Conservation (phyloP, 257 asterid genomes). For the Salvia splendens region DNA sequence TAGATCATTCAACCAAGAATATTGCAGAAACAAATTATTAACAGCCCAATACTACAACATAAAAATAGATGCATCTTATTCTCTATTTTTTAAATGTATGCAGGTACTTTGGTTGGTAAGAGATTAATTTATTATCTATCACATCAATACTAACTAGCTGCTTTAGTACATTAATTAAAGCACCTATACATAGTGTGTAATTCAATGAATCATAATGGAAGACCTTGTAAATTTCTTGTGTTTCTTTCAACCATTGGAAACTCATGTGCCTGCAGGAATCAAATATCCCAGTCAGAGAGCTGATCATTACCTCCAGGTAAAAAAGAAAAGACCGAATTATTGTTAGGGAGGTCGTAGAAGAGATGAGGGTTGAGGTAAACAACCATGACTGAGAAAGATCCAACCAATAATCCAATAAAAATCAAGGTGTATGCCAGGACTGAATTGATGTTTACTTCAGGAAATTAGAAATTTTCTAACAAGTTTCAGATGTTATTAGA, state of each 20-base stretch:
- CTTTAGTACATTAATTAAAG: slow-evolving; percentile 29
- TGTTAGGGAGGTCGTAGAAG: slow-evolving; percentile 29
- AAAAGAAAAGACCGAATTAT: slow-evolving; percentile 31
- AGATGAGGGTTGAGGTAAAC: slow-evolving; percentile 12
- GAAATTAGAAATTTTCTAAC: not conserved
- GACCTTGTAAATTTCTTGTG: slow-evolving; percentile 73
- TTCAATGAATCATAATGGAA: slow-evolving; percentile 48
- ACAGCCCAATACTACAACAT: not conserved
- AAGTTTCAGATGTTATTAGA: not conserved
- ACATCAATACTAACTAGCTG: slow-evolving; percentile 35
- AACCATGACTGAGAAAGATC: slow-evolving; percentile 23
- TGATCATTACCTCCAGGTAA: slow-evolving; percentile 44
- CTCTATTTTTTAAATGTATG: not conserved
- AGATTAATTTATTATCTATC: slow-evolving; percentile 22
- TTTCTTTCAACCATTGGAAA: slow-evolving; percentile 80
- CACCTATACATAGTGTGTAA: slow-evolving; percentile 37
- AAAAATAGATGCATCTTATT: not conserved
- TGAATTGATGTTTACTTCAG: slow-evolving; percentile 20
- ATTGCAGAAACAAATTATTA: not conserved
- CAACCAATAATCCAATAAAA: slow-evolving; percentile 29
- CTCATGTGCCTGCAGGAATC: slow-evolving; percentile 99
- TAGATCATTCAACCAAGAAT: slow-evolving; percentile 11
- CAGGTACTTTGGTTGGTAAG: slow-evolving; percentile 1
- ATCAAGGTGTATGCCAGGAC: slow-evolving; percentile 7
- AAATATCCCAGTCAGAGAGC: slow-evolving; percentile 84